phyloP scores from a whole-genome alignment of 345 rosid genomes.

The Erucastrum elatum region DNA sequence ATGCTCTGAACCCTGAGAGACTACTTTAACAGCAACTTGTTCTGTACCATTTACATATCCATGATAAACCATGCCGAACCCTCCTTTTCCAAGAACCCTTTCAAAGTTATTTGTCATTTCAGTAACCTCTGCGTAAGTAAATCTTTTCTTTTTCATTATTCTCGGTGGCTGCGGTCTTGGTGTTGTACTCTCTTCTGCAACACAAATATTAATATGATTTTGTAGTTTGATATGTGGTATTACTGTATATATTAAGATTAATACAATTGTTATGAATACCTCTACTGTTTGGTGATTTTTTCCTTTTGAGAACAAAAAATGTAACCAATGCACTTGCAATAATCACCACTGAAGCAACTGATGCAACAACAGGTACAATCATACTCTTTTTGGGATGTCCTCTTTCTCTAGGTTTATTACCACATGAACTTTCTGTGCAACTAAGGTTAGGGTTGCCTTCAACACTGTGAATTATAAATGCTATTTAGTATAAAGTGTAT shows the following conservation, averaged over 20 bases:
- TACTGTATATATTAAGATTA: not conserved
- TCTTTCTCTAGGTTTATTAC: not conserved
- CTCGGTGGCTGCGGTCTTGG: not conserved
- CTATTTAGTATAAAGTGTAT: not conserved
- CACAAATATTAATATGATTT: not conserved
- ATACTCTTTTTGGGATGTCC: not conserved
- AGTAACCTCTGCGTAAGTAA: not conserved
- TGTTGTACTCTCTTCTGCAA: not conserved
- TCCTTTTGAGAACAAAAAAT: not conserved
- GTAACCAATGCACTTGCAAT: not conserved
- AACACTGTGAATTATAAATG: not conserved
- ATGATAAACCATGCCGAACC: not conserved
- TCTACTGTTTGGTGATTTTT: not conserved
- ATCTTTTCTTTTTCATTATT: not conserved
- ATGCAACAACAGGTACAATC: not conserved
- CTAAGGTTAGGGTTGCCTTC: constrained; percentile 4
- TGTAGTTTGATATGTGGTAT: not conserved
- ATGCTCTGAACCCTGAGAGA: not conserved
- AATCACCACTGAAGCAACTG: not conserved
- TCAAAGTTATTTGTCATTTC: constrained; percentile 25
- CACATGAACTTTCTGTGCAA: not conserved
- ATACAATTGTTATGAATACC: not conserved
- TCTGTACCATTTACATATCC: constrained; percentile 6
- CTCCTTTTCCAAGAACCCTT: not conserved
- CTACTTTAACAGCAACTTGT: not conserved